Base-by-base conservation (phyloP, 176 grass and related monocot species). In the Hsuehochloa calcarea region DNA sequence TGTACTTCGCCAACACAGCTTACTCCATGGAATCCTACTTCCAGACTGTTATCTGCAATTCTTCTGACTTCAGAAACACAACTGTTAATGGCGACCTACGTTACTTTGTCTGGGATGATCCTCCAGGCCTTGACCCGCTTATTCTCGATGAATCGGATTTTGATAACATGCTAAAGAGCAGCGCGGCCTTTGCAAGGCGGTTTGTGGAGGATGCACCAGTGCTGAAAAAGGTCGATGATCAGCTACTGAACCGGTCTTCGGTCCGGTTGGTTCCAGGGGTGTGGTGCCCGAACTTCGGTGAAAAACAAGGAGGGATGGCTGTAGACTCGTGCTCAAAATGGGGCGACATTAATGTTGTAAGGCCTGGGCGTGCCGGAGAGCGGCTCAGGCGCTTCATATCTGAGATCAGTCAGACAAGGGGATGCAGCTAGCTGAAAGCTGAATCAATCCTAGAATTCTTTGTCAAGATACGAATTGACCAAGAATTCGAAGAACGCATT, bases 1-100 rank as follows among this genome's bases (percentile, higher is more conserved):
- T 94, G 92, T 97, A 97, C 67, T 91, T 92, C 35, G 70, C 90
- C 59, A 94, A 94, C 68, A 76, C 87, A 54, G 86, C 80, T 1
- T 85, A 92, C 64, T 85, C 94, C 68, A 80, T 77, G 80, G 92
- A 94, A 74, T 87, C 92, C 20, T 97, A 97, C 86, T 97, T 97
- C 90, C 94, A 97, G 62, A 94, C 94, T 49, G 77, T 87, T 10
- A 88, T 94, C 13, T 97, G 92, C 88, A 94, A 89, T 59, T 92
- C 90, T n/a, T 75, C 77, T 1, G 54, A 88, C 23, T 97, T 94
- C 22, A 55, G 51, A 34, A 94, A 94, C 86, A 92, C 83, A 11
- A 89, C 92, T 8, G 75, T 89, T 40, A 92, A 90, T 14, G 44
- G 54, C 0, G 90, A 94, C 45, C 82, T 97, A 12, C 81, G 92